A percentile compares a stretch with the other conserved stretches of the same genome.
phyloP scores from a whole-genome alignment of 2,329 filamentous ascomycete genomes.

The Tothia fuscella region DNA sequence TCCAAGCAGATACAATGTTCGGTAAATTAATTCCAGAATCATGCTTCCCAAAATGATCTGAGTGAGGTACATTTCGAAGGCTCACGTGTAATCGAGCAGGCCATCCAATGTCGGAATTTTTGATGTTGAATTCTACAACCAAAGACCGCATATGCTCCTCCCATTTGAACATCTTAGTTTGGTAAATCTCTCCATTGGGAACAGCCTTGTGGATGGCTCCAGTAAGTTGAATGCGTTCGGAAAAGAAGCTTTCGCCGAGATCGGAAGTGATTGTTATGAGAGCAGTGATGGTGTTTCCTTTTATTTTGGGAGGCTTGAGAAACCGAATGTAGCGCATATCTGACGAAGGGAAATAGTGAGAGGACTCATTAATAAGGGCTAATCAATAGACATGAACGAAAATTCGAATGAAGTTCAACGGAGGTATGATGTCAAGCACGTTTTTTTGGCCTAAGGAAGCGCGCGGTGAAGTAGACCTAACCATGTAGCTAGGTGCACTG shows the following conservation, averaged over 20 bases:
- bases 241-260: slow-evolving; percentile 52
- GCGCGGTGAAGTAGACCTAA: no score
- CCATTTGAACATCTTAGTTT: slow-evolving; percentile 34
- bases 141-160: slow-evolving; percentile 31
- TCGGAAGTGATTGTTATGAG: slow-evolving; percentile 57
- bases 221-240: slow-evolving; percentile 33
- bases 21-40: slow-evolving; percentile 19
- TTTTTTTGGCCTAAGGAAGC: no score
- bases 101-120: slow-evolving; percentile 26
- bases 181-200: slow-evolving; percentile 26
- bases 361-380: no score
- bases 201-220: slow-evolving; percentile 25
- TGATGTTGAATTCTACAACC: slow-evolving; percentile 30
- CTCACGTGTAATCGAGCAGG: slow-evolving; percentile 31
- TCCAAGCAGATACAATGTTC: slow-evolving; percentile 48
- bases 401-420: no score
- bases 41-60: slow-evolving; percentile 21
- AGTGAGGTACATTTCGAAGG: slow-evolving; percentile 14
- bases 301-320: slow-evolving; percentile 48
- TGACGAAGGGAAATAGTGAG: no score
- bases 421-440: no score
- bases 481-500: no score
- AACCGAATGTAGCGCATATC: slow-evolving; percentile 51
- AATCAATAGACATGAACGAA: no score
- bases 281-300: slow-evolving; percentile 31